A percentile compares a stretch with the other conserved stretches of the same genome.
Evolutionary conservation across 164 flowering plant genomes (phyloP).

Genomic region (grape (Vitis vinifera)): DNA sequence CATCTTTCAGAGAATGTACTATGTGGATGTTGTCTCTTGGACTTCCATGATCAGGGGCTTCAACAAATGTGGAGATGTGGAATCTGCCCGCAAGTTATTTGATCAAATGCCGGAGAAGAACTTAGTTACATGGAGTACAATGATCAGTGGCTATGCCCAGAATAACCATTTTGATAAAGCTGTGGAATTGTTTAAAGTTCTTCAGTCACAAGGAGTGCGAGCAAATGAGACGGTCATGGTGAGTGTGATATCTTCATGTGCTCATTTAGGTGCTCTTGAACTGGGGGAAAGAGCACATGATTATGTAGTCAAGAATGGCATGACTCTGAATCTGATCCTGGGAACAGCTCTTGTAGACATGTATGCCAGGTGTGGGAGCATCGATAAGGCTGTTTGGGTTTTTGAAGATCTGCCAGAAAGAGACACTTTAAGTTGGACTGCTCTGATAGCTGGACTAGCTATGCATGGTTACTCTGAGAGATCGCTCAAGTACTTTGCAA

Average conservation of each 20-base stretch:
- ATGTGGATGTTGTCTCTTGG: constrained; percentile 31
- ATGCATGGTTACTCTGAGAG: constrained; percentile 8
- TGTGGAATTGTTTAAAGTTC: constrained; percentile 22
- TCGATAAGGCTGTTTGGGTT: constrained; percentile 22
- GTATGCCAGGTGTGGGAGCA: constrained; percentile 26
- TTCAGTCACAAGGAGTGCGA: constrained; percentile 12
- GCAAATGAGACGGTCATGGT: constrained; percentile 30
- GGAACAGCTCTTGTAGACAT: constrained; percentile 35
- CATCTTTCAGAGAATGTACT: constrained; percentile 11
- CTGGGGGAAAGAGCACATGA: constrained; percentile 23
- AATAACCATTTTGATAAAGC: constrained; percentile 17
- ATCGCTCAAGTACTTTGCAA: background rate
- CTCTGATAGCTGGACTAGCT: constrained; percentile 22
- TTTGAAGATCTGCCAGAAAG: constrained; percentile 22
- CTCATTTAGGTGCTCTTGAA: constrained; percentile 29
- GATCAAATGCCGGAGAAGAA: constrained; percentile 30
- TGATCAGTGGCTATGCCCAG: constrained; percentile 29
- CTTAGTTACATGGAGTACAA: constrained; percentile 32
- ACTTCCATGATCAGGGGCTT: constrained; percentile 31
- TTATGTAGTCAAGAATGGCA: constrained; percentile 16
- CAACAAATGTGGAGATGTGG: constrained; percentile 21
- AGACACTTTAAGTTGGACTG: constrained; percentile 21
- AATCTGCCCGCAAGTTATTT: constrained; percentile 26
- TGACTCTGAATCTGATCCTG: constrained; percentile 19
- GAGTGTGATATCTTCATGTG: constrained; percentile 25